These are phyloP conservation scores for Boehmeria nivea DNA, from an alignment of 306 rosid species.

Conservation along the genomic window DNA sequence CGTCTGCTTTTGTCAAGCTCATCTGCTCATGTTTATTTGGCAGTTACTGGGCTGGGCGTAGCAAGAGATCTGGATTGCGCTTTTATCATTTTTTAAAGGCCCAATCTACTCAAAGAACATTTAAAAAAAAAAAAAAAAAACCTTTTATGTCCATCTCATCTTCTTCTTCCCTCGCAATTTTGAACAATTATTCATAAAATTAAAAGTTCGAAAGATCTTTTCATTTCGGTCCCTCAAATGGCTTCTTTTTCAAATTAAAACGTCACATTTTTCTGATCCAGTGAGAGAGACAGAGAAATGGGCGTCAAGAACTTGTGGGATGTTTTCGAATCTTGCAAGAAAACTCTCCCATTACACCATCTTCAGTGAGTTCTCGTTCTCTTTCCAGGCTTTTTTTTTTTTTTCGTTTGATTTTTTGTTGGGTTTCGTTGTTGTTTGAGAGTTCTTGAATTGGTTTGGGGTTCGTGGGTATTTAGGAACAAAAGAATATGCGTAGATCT, in stretches of 20 bases:
- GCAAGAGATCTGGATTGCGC: too few relatives aligned
- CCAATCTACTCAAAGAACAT: too few relatives aligned
- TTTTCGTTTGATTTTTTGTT: not conserved
- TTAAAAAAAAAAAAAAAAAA: too few relatives aligned
- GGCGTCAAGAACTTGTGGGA: slow-evolving; percentile 85
- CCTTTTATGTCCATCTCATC: too few relatives aligned
- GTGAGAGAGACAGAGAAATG: slow-evolving; percentile 25
- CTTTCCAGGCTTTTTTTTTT: not conserved
- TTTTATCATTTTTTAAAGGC: too few relatives aligned
- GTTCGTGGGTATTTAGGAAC: slow-evolving; percentile 51
- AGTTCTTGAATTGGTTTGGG: slow-evolving; percentile 7
- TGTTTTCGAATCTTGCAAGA: slow-evolving; percentile 80
- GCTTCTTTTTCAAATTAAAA: not conserved
- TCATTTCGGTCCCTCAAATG: too few relatives aligned
- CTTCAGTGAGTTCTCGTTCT: slow-evolving; percentile 39
- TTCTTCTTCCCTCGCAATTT: too few relatives aligned
- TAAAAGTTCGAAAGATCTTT: too few relatives aligned
- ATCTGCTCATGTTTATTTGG: too few relatives aligned
- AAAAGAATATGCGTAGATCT: slow-evolving; percentile 78
- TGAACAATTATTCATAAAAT: too few relatives aligned
- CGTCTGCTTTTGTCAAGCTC: too few relatives aligned
- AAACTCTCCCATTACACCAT: slow-evolving; percentile 64
- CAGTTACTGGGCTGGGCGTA: too few relatives aligned
- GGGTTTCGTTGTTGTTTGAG: not conserved
- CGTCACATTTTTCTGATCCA: not conserved